Evolutionary conservation across 2,329 filamentous ascomycete genomes (phyloP).

Genomic region (Diplocarpon rosae): DNA sequence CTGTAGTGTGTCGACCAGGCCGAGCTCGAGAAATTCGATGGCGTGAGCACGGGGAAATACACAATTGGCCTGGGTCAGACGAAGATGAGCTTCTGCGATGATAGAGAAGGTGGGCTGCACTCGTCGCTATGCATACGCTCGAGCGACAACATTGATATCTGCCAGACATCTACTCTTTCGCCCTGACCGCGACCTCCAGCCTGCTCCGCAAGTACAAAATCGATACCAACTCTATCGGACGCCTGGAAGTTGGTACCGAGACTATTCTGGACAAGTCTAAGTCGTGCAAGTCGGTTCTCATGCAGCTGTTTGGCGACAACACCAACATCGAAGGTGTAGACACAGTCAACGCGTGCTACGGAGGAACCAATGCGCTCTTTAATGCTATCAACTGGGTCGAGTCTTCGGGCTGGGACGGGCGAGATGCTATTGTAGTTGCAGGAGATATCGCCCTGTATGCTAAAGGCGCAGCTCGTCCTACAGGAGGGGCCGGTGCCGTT

Average conservation of each 20-base stretch:
- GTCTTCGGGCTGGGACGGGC: conserved; percentile 77
- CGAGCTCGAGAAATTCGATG: conserved; percentile 80
- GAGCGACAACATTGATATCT: conserved; percentile 3
- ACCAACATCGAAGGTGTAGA: conserved; percentile 77
- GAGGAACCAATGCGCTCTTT: conserved; percentile 74
- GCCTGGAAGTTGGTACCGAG: conserved; percentile 77
- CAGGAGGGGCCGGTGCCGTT: conserved; percentile 68
- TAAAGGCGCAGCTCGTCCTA: conserved; percentile 72
- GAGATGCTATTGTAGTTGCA: conserved; percentile 68
- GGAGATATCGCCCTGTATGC: conserved; percentile 80
- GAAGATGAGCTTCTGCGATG: conserved; percentile 87
- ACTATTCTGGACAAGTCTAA: conserved; percentile 83
- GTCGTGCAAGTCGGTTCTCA: conserved; percentile 79
- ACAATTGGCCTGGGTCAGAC: conserved; percentile 86
- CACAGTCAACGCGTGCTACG: conserved; percentile 78
- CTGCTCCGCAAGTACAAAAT: conserved; percentile 76
- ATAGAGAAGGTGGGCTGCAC: conserved; percentile 61
- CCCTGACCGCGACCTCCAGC: conserved; percentile 66
- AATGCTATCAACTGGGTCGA: conserved; percentile 80
- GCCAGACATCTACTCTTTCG: conserved; percentile 77
- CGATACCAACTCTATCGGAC: conserved; percentile 66
- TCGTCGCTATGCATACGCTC: too few species aligned
- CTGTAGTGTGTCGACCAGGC: conserved; percentile 69
- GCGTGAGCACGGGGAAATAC: conserved; percentile 72
- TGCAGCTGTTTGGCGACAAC: conserved; percentile 79